Base-by-base conservation (phyloP, 805 yeast genomes). In the Candida ascalaphidarum region DNA sequence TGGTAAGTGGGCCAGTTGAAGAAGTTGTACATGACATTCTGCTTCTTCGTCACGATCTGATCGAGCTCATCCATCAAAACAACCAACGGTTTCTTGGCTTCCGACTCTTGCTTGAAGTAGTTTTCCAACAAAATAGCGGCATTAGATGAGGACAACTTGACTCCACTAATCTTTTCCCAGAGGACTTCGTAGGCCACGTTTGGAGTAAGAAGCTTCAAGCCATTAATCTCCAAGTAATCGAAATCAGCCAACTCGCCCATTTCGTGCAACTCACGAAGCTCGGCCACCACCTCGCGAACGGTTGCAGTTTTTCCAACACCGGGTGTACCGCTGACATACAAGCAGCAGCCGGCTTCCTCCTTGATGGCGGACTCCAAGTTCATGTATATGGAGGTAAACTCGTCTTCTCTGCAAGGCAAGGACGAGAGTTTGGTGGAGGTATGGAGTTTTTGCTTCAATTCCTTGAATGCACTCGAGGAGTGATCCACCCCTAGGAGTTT, bases 261-360 rank as follows among this genome's bases (percentile, higher is more conserved):
- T 21, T 25, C 37, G 21, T 44, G 44, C 9, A 44, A 34, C 35
- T 60, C 51, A 24, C 69, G 65, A 20, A 92, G 54, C 43, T 81
- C 85, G 19, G 74, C 68, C 15, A 92, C 69, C 0, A 82, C 96
- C 44, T 86, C 95, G 30, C 95, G 59, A 2, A 89, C 77, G 0
- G 97, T 89, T 3, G 94, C 92, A 0, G 98, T 89, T 48, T 92
- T 92, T 9, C 98, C 98, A 2, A 94, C 89, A 7, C 99, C 99
- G 0, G 99, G 98, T 0, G 96, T 85, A 3, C 99, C 99, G 52
- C 95, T 84, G 8, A 92, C 76, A 48, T 88, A 92, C 5, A 92
- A 55, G 39, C 95, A 84, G 6, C 88, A 71, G 0, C 97, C 96
- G 1, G 80, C 68, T 23, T 72, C 71, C 11, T 78, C 68, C 26